Evolutionary conservation across 257 asterid genomes (phyloP), one percentile per base, ranked within the genome.

Genomic region (Cruciata laevipes): DNA sequence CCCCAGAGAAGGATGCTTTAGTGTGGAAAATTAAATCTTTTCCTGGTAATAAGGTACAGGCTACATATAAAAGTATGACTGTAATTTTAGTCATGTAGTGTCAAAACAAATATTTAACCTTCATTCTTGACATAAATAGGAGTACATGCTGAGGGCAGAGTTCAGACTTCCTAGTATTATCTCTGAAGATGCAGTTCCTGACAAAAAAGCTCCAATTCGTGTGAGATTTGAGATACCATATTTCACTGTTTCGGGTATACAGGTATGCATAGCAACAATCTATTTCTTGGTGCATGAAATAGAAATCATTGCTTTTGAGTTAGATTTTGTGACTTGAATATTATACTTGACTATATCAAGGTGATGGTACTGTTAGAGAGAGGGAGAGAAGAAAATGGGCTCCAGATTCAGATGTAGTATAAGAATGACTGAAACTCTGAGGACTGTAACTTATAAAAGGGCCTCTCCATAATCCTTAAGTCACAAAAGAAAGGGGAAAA

Each of bases 221-320:
- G 82, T 83, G 73, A 83, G 81, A 68, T 83, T 83, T 33, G 86
- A 83, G 71, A 81, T 83, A 65, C 84, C 87, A 60, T 82, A 82
- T 72, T 82, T 82, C 61, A 82, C 87, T 31, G 83, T 81, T 42
- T 81, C 85, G 3, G 83, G 85, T 69, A 81, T 81, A 42, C 83
- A 81, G 83, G 85, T 81, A 67, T 47, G 70, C 35, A 0, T 49
- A 14, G 31, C 52, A 47, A 44, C 47, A 17, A 59, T 24, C 23
- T 9, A 56, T 53, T 53, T 18, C 49, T 64, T 56, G 32, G 9
- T 56, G 38, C 56, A 68, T 25, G 3, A 6, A 53, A 21, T 37
- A 21, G 27, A 13, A 21, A 32, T 61, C 38, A 16, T 16, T 47
- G 53, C 25, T 4, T 61, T 20, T 55, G 7, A 14, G 52, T 40